Evolutionary conservation across 2,329 filamentous ascomycete genomes (phyloP).

Genomic region (Canariomyces notabilis): DNA sequence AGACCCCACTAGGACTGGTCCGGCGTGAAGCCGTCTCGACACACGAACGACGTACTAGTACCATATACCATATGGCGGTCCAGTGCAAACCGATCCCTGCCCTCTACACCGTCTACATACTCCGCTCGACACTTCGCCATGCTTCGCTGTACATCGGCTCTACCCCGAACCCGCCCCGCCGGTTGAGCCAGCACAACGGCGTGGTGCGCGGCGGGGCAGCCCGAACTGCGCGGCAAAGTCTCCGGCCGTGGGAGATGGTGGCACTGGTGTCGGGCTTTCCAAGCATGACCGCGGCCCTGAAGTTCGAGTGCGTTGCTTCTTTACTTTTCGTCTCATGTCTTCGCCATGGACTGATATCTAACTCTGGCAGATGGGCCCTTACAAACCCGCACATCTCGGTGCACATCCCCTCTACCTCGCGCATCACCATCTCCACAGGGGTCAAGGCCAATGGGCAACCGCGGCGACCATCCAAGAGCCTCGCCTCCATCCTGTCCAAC

Average conservation of each 20-base stretch:
- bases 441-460: constrained; percentile 51
- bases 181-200: constrained; percentile 90
- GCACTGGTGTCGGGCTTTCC: constrained; percentile 84
- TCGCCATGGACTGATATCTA: background rate
- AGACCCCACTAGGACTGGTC: too few species aligned
- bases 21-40: too few species aligned
- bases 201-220: constrained; percentile 72
- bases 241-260: constrained; percentile 89
- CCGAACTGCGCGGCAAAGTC: constrained; percentile 60
- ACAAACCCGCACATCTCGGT: constrained; percentile 77
- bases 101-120: constrained; percentile 88
- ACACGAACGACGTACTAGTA: too few species aligned
- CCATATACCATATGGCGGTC: constrained; percentile 26
- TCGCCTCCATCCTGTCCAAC: constrained; percentile 70
- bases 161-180: constrained; percentile 79
- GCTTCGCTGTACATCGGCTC: constrained; percentile 81
- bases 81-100: constrained; percentile 64
- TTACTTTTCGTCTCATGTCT: background rate
- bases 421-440: constrained; percentile 50
- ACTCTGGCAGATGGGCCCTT: constrained; percentile 71
- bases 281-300: constrained; percentile 77
- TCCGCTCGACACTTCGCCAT: constrained; percentile 73
- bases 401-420: constrained; percentile 64
- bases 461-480: constrained; percentile 51
- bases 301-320: constrained; percentile 72